Conservation (phyloP, 768 basidiomycete species). For the Cubamyces sp. region DNA sequence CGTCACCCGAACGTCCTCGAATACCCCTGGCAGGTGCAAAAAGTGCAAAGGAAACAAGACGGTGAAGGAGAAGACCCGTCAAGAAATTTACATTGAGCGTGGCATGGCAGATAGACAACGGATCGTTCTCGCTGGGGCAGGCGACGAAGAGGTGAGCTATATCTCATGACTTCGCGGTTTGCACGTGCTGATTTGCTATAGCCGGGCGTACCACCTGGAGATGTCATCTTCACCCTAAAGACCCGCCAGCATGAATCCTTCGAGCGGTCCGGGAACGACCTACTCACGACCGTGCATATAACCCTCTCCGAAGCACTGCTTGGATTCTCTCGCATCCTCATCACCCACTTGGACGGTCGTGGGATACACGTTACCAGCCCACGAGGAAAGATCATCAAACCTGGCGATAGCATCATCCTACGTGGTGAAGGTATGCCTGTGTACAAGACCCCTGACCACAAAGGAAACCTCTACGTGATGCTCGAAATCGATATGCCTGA, state of each 20-base stretch:
- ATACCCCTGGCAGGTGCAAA: slow-evolving; percentile 68
- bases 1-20: slow-evolving; percentile 15
- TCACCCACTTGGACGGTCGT: slow-evolving; percentile 92
- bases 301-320: slow-evolving; percentile 93
- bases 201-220: slow-evolving; percentile 88
- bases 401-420: slow-evolving; percentile 73
- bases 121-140: slow-evolving; percentile 89
- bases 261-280: slow-evolving; percentile 79
- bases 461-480: slow-evolving; percentile 82
- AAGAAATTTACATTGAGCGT: slow-evolving; percentile 84
- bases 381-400: slow-evolving; percentile 73
- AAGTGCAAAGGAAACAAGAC: slow-evolving; percentile 91
- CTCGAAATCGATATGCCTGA: slow-evolving; percentile 90
- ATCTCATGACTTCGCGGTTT: neutral
- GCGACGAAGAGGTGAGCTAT: slow-evolving; percentile 78
- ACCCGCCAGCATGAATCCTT: slow-evolving; percentile 75
- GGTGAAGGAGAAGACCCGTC: slow-evolving; percentile 84
- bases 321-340: slow-evolving; percentile 89
- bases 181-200: slow-evolving; percentile 34
- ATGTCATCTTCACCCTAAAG: slow-evolving; percentile 85
- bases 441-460: slow-evolving; percentile 62
- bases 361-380: slow-evolving; percentile 83
- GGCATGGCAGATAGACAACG: slow-evolving; percentile 85
- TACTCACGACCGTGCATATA: slow-evolving; percentile 79
- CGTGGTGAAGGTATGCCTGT: slow-evolving; percentile 91